These are phyloP conservation scores for Botrytis paeoniae DNA, from an alignment of 2,329 filamentous ascomycete species.

Conservation along the genomic window DNA sequence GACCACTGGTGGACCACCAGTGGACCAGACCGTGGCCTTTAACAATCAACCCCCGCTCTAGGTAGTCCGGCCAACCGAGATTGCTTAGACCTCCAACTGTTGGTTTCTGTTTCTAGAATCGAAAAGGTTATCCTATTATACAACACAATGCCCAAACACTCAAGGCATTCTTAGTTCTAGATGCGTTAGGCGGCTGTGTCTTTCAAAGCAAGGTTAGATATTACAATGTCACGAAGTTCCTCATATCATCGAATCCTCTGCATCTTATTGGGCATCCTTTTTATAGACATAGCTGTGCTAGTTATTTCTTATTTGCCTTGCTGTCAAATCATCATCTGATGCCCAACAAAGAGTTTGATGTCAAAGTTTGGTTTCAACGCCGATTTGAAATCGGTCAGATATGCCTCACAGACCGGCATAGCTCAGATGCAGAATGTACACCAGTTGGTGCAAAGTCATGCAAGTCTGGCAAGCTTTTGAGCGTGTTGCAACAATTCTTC, in stretches of 20 bases:
- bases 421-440: not conserved
- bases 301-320: not conserved
- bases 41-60: not conserved
- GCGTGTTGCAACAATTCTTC: not conserved
- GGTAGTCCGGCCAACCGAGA: not conserved
- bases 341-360: not conserved
- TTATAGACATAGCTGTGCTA: not conserved
- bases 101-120: not conserved
- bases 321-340: not conserved
- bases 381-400: not conserved
- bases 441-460: not conserved
- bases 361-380: not conserved
- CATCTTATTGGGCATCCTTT: not conserved
- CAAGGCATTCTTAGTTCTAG: not conserved
- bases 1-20: too few species aligned
- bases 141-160: not conserved
- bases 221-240: not conserved
- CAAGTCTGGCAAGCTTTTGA: not conserved
- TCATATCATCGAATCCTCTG: not conserved
- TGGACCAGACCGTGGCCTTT: not conserved
- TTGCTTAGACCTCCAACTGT: not conserved
- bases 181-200: not conserved
- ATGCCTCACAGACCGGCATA: not conserved
- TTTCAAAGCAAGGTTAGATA: not conserved
- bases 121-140: not conserved